Conservation (phyloP, 2,329 filamentous ascomycete species). For the Monosporascus ibericus region DNA sequence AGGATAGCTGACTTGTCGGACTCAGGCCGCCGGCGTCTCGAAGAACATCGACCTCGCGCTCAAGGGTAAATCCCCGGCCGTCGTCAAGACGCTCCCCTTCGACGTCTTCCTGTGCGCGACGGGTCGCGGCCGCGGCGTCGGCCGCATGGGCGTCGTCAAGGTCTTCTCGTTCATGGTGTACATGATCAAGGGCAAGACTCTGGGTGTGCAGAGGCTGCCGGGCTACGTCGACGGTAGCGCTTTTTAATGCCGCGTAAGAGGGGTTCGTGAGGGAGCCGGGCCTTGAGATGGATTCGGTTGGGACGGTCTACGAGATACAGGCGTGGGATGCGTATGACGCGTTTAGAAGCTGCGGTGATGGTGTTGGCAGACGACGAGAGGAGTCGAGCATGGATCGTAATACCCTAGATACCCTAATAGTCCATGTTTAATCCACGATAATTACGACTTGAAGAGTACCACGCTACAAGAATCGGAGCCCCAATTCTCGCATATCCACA, state of each 20-base stretch:
- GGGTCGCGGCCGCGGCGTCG: constrained; percentile 44
- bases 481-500: no score
- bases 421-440: not conserved
- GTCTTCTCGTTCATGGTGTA: constrained; percentile 47
- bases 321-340: no score
- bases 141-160: constrained; percentile 39
- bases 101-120: constrained; percentile 43
- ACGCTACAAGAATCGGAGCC: no score
- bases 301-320: no score
- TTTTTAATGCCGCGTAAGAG: constrained; percentile 27
- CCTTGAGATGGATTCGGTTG: not conserved
- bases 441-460: no score
- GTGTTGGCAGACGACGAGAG: not conserved
- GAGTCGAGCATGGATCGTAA: not conserved
- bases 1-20: not conserved
- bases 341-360: no score
- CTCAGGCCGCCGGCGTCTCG: constrained; percentile 41
- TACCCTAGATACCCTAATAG: not conserved
- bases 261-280: not conserved
- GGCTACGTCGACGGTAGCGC: constrained; percentile 43
- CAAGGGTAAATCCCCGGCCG: constrained; percentile 35
- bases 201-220: constrained; percentile 37
- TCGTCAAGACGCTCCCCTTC: constrained; percentile 41
- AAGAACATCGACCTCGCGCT: constrained; percentile 48
- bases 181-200: constrained; percentile 44